These are phyloP conservation scores for Cinnamomum chago DNA, from an alignment of 164 flowering plant species.

Conservation along the genomic window DNA sequence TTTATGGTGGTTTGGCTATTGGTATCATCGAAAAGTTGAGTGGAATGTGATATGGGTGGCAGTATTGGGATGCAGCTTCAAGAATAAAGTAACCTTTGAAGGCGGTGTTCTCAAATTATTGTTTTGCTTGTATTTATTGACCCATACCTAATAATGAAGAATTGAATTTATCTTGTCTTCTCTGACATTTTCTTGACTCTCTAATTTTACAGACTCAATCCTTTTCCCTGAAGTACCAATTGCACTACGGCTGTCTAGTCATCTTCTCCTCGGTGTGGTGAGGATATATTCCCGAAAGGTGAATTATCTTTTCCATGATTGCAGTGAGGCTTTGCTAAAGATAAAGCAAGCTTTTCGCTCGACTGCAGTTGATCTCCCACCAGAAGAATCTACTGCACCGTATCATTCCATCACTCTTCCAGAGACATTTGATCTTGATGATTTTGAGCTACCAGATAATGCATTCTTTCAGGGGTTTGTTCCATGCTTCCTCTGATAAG, in stretches of 20 bases:
- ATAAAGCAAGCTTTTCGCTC: conserved; percentile 99
- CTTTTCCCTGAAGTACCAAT: conserved; percentile 95
- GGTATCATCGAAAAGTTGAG: too few species aligned
- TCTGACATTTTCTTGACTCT: conserved; percentile 8
- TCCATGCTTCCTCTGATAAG: background rate
- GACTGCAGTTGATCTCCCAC: conserved; percentile 94
- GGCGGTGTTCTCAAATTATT: background rate
- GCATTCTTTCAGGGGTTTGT: conserved; percentile 78
- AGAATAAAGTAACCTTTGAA: too few species aligned
- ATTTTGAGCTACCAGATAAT: conserved; percentile 94
- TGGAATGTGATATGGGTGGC: too few species aligned
- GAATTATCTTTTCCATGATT: conserved; percentile 96
- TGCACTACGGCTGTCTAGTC: conserved; percentile 95
- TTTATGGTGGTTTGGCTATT: too few species aligned
- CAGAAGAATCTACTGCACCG: conserved; percentile 97
- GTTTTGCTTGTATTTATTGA: background rate
- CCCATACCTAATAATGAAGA: background rate
- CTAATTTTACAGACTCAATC: conserved; percentile 70
- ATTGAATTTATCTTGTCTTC: background rate
- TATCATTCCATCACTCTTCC: conserved; percentile 98
- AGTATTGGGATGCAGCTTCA: too few species aligned
- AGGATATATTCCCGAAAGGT: conserved; percentile 97
- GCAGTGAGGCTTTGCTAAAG: conserved; percentile 96
- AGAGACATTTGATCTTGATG: conserved; percentile 99
- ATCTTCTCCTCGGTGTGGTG: conserved; percentile 98